phyloP scores from a whole-genome alignment of 2,329 filamentous ascomycete genomes.

The Curvularia lunata region DNA sequence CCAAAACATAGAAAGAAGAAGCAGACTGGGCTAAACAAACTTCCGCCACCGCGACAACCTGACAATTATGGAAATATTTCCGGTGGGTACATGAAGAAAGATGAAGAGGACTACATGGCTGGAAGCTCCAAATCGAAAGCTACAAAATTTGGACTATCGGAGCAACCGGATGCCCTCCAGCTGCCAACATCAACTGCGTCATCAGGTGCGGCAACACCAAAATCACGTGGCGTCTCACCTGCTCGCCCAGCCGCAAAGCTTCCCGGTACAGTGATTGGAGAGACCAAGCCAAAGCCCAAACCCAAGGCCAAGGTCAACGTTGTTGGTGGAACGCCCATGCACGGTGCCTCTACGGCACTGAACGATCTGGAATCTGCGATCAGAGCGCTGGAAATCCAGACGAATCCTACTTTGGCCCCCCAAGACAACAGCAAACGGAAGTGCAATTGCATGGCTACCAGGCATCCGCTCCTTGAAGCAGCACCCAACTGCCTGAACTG shows the following conservation, averaged over 20 bases:
- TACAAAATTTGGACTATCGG: conserved; percentile 56
- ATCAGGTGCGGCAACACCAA: conserved; percentile 44
- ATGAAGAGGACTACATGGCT: conserved; percentile 76
- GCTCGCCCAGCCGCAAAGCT: conserved; percentile 58
- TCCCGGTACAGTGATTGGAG: conserved; percentile 81
- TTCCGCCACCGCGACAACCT: conserved; percentile 52
- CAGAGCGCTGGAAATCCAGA: conserved; percentile 85
- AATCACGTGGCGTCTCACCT: conserved; percentile 49
- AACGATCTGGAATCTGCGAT: conserved; percentile 78
- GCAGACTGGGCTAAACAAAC: conserved; percentile 46
- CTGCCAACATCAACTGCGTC: conserved; percentile 32
- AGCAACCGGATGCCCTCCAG: conserved; percentile 57
- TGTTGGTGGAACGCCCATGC: conserved; percentile 80
- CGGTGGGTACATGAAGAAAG: conserved; percentile 78
- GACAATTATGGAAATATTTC: conserved; percentile 68
- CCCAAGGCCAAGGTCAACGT: conserved; percentile 72
- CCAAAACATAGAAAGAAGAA: conserved; percentile 52
- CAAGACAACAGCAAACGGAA: conserved; percentile 65
- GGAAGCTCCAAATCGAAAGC: conserved; percentile 46
- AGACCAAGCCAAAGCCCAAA: conserved; percentile 62
- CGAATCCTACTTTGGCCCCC: conserved; percentile 73
- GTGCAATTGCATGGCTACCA: conserved; percentile 86
- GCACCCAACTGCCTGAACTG: conserved; percentile 92
- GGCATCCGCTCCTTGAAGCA: conserved; percentile 86
- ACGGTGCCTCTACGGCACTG: conserved; percentile 76